Conservation (phyloP, 2,329 filamentous ascomycete genomes). For the Exserohilum rostratum region DNA sequence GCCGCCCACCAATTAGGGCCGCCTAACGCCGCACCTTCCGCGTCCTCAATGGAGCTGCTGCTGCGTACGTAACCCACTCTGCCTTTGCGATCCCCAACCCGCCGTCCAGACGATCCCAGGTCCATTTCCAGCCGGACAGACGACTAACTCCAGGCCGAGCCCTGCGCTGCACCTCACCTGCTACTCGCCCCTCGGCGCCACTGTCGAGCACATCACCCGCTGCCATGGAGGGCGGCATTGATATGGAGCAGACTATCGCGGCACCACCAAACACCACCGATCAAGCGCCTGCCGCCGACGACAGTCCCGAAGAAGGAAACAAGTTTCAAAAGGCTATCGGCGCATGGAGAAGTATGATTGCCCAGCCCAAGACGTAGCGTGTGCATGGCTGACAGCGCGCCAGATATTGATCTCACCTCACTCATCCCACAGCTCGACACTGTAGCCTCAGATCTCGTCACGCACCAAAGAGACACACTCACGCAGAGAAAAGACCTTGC, state of each 20-base stretch:
- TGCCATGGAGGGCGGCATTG: constrained; percentile 46
- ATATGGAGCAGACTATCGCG: constrained; percentile 31
- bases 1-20: constrained; percentile 29
- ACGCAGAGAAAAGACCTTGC: constrained; percentile 95
- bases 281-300: constrained; percentile 11
- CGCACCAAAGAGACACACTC: constrained; percentile 92
- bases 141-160: no score
- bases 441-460: constrained; percentile 92
- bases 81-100: constrained; percentile 14
- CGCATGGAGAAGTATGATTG: constrained; percentile 83
- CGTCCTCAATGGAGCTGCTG: constrained; percentile 30
- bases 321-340: constrained; percentile 97
- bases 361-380: no score
- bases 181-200: no score
- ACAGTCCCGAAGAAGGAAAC: constrained; percentile 64
- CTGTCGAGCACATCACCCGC: no score
- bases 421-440: constrained; percentile 86
- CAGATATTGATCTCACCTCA: constrained; percentile 84
- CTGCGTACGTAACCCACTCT: constrained; percentile 24
- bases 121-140: not conserved
- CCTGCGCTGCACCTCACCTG: no score
- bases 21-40: constrained; percentile 33
- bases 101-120: constrained; percentile 2
- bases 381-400: constrained; percentile 22
- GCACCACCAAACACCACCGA: constrained; percentile 6